Evolutionary conservation across 306 rosid species (phyloP), one percentile per base, ranked within the genome.

Genomic region (Fagus sylvatica): DNA sequence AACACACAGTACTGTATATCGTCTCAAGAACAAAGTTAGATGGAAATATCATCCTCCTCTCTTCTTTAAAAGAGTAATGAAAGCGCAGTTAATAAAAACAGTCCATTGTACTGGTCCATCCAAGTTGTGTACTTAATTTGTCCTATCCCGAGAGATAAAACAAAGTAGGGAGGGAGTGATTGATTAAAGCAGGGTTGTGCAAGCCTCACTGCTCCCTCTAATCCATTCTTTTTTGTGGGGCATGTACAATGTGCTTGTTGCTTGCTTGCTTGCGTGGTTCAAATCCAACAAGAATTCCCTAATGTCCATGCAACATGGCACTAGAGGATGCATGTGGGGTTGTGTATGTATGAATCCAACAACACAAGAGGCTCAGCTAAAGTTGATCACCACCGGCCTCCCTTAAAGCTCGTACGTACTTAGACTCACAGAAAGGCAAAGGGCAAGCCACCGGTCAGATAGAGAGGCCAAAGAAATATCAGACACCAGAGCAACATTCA

Each of bases 401-500:
- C 3, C 61, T 53, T 55, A 28, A 28, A 75, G 55, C 61, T 43
- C 28, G 51, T 70, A 74, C 71, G 70, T 73, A 37, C 62, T 62
- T 59, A 64, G 12, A 2, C 40, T 55, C 28, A 59, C 12, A n/a
- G 69, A 65, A 10, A 57, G 74, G 72, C 48, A 70, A 51, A 68
- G 60, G 13, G 56, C 72, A 69, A 71, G 22, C 48, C 67, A 54
- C 54, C 42, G 64, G 70, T 34, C 79, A n/a, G 59, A 62, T 78
- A 2, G 53, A 43, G 53, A 51, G 72, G 56, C 68, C 28, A 28
- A 60, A 43, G 6, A n/a, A 7, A 7, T 46, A 51, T 13, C 70
- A 39, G n/a, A 89, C 69, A 82, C 76, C 75, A 54, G 66, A 78
- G 80, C 75, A 71, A 80, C 79, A 75, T 81, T 89, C 69, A 74